phyloP scores from a whole-genome alignment of 1,284 basidiomycete species.

The Heterobasidion irregulare region DNA sequence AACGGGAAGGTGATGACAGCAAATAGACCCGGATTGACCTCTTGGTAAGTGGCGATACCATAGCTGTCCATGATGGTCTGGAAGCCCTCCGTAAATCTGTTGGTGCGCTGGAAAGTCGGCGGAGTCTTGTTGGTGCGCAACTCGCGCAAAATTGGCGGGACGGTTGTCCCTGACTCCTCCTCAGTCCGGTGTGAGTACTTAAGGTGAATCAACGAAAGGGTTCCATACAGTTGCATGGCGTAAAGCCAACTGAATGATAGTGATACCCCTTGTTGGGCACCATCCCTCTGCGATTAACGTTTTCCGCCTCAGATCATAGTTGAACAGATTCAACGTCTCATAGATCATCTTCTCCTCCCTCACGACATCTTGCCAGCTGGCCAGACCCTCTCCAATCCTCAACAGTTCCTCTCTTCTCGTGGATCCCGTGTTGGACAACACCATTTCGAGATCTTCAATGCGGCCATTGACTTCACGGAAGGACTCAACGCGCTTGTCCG shows the following conservation, averaged over 20 bases:
- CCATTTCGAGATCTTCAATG: slow-evolving; percentile 89
- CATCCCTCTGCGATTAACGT: slow-evolving; percentile 97
- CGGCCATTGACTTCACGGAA: slow-evolving; percentile 85
- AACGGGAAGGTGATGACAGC: slow-evolving; percentile 96
- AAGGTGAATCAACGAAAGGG: not conserved
- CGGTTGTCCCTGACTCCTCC: slow-evolving; percentile 90
- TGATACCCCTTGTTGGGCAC: slow-evolving; percentile 91
- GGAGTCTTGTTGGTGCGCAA: slow-evolving; percentile 87
- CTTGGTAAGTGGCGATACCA: slow-evolving; percentile 92
- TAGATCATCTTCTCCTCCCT: slow-evolving; percentile 95
- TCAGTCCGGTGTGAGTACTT: slow-evolving; percentile 20
- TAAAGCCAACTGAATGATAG: slow-evolving; percentile 81
- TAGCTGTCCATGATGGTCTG: slow-evolving; percentile 99
- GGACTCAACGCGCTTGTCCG: slow-evolving; percentile 86
- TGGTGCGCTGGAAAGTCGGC: slow-evolving; percentile 92
- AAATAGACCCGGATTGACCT: slow-evolving; percentile 95
- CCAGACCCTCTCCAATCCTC: slow-evolving; percentile 80
- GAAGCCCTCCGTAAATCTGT: slow-evolving; percentile 97
- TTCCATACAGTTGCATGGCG: slow-evolving; percentile 79
- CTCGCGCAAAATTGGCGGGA: slow-evolving; percentile 91
- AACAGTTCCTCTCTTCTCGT: slow-evolving; percentile 83
- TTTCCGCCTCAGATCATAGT: slow-evolving; percentile 90
- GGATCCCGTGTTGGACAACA: slow-evolving; percentile 85
- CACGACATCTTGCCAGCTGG: slow-evolving; percentile 92
- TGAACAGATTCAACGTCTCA: slow-evolving; percentile 91